Percentiles rank a stretch among this genome's conserved stretches.
Conservation (phyloP, 2,329 filamentous ascomycete genomes). For the Parasarocladium wereldwijsianum region DNA sequence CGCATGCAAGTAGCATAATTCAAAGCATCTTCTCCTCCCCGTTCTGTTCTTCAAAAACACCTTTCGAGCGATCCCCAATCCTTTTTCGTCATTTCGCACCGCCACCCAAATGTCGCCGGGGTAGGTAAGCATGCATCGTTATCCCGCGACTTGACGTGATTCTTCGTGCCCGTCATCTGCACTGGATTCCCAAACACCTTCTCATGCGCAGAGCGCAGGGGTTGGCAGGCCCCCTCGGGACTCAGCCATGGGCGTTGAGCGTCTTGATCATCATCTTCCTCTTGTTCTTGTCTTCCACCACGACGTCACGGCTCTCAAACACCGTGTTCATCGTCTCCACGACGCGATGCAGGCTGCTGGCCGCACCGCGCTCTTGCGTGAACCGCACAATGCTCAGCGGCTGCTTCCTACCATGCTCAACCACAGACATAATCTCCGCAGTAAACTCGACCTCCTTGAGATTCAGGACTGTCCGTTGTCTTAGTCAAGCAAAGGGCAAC, state of each 20-base stretch:
- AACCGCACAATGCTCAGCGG: slow-evolving; percentile 72
- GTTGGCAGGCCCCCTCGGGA: too few species aligned
- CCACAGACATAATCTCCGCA: slow-evolving; percentile 74
- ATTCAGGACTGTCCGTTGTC: slow-evolving; percentile 44
- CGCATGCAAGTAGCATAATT: too few species aligned
- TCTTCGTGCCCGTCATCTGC: too few species aligned
- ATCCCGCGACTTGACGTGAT: too few species aligned
- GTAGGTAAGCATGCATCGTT: too few species aligned
- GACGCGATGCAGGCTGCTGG: slow-evolving; percentile 74
- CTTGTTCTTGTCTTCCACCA: slow-evolving; percentile 54
- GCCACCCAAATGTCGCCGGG: too few species aligned
- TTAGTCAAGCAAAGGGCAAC: not conserved
- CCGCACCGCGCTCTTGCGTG: slow-evolving; percentile 82
- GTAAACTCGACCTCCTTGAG: slow-evolving; percentile 83
- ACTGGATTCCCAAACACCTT: too few species aligned
- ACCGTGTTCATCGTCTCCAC: slow-evolving; percentile 61
- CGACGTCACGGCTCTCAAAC: slow-evolving; percentile 47
- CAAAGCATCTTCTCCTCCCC: too few species aligned
- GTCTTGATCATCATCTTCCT: slow-evolving; percentile 62
- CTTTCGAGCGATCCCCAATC: too few species aligned
- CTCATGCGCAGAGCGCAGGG: too few species aligned
- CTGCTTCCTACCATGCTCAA: slow-evolving; percentile 67
- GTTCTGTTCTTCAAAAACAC: too few species aligned
- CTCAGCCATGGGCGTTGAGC: slow-evolving; percentile 35
- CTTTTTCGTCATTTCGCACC: too few species aligned